Conservation (phyloP, 164 flowering plant genomes). For the Cinnamomum chago region DNA sequence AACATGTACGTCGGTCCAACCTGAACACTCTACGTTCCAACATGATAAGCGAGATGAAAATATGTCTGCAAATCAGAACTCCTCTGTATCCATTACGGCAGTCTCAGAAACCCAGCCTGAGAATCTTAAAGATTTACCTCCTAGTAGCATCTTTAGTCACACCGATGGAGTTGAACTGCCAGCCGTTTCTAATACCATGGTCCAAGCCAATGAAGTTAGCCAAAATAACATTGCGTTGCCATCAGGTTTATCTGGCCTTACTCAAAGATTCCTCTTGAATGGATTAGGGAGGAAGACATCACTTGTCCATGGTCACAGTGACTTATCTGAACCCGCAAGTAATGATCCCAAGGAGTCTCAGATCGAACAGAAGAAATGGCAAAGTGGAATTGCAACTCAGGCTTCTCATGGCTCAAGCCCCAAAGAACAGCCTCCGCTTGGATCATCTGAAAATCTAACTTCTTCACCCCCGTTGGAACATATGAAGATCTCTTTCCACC, state of each 20-base stretch:
- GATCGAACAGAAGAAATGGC: constrained; percentile 16
- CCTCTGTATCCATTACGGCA: constrained; percentile 12
- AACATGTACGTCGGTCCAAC: constrained; percentile 1
- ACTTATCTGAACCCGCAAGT: constrained; percentile 21
- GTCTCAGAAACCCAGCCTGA: constrained; percentile 21
- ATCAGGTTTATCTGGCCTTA: constrained; percentile 33
- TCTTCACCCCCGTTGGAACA: constrained; percentile 80
- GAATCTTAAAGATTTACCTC: constrained; percentile 16
- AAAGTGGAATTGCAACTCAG: constrained; percentile 9
- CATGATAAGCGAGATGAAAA: constrained; percentile 21
- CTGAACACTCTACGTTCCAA: constrained; percentile 3
- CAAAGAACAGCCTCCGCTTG: constrained; percentile 23
- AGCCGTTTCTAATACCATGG: constrained; percentile 14
- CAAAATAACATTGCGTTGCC: constrained; percentile 26
- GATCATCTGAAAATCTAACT: constrained; percentile 33
- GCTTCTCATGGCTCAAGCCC: constrained; percentile 21
- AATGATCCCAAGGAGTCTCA: constrained; percentile 20
- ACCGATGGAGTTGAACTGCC: constrained; percentile 17
- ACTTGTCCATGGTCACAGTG: constrained; percentile 23
- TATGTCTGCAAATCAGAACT: constrained; percentile 9
- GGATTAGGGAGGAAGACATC: constrained; percentile 40
- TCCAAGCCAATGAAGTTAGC: constrained; percentile 14
- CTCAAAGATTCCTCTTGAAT: constrained; percentile 34
- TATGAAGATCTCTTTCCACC: constrained; percentile 85
- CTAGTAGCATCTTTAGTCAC: constrained; percentile 5